A percentile compares a stretch with the other conserved stretches of the same genome.
Conservation (phyloP, 805 yeast species). For the Saccharomycopsis fermentans region DNA sequence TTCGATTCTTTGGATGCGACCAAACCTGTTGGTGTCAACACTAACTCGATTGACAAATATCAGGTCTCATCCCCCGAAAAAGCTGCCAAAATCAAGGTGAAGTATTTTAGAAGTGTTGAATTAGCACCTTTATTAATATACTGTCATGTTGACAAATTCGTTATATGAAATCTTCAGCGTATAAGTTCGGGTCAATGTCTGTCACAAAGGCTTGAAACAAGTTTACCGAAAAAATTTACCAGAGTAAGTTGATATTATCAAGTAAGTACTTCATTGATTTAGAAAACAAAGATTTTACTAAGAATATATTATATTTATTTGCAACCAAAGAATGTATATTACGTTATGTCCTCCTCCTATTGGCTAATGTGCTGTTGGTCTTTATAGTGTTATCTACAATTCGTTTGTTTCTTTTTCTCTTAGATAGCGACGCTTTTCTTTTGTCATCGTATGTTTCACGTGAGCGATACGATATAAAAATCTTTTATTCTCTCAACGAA, state of each 20-base stretch:
- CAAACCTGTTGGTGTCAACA: neutral
- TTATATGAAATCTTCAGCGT: neutral
- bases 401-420: neutral
- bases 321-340: neutral
- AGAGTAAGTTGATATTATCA: neutral
- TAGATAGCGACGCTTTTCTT: neutral
- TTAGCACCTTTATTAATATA: constrained; percentile 3
- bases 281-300: too few relatives aligned
- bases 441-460: neutral
- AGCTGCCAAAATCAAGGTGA: neutral
- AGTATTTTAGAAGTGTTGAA: neutral
- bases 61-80: neutral
- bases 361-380: neutral
- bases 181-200: neutral
- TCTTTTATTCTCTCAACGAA: neutral
- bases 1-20: neutral
- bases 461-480: neutral
- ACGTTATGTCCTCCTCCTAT: neutral
- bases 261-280: neutral
- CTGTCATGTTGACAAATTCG: neutral
- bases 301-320: too few relatives aligned
- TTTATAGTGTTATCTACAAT: neutral
- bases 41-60: neutral
- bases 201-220: too few relatives aligned
- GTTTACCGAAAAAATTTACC: neutral